phyloP scores from a whole-genome alignment of 129 eudicot species.

The Escallonia rubra region DNA sequence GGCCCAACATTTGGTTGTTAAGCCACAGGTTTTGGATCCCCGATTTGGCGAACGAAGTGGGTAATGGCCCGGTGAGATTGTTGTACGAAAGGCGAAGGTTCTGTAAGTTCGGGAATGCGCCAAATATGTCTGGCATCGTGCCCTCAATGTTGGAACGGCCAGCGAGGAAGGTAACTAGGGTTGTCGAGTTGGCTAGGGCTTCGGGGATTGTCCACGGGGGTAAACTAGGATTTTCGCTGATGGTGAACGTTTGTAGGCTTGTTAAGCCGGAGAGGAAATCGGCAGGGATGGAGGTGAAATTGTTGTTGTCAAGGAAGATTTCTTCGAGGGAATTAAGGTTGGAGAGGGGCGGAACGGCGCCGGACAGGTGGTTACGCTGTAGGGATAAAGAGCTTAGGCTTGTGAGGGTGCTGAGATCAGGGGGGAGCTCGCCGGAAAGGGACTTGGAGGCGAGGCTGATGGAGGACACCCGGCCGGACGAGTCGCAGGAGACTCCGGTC shows the following conservation, averaged over 20 bases:
- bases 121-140: conserved; percentile 54
- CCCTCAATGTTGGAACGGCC: conserved; percentile 34
- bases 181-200: conserved; percentile 18
- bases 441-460: conserved; percentile 38
- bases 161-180: conserved; percentile 35
- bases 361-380: conserved; percentile 43
- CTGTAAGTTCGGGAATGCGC: conserved; percentile 29
- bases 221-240: conserved; percentile 40
- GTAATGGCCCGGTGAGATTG: conserved; percentile 52
- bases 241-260: conserved; percentile 38
- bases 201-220: conserved; percentile 52
- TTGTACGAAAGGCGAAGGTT: conserved; percentile 51
- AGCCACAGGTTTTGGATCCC: conserved; percentile 47
- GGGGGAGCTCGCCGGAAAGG: conserved; percentile 44
- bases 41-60: conserved; percentile 35
- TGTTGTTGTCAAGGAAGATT: conserved; percentile 38
- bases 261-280: conserved; percentile 43
- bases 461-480: conserved; percentile 32
- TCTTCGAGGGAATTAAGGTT: conserved; percentile 25
- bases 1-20: conserved; percentile 50
- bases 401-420: conserved; percentile 44
- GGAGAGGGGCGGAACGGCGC: conserved; percentile 46
- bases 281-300: conserved; percentile 38
- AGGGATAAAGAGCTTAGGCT: conserved; percentile 40
- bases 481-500: conserved; percentile 52